A percentile compares a stretch with the other conserved stretches of the same genome.
Evolutionary conservation across 345 rosid species (phyloP).

Genomic region (Hypericum androsaemum): DNA sequence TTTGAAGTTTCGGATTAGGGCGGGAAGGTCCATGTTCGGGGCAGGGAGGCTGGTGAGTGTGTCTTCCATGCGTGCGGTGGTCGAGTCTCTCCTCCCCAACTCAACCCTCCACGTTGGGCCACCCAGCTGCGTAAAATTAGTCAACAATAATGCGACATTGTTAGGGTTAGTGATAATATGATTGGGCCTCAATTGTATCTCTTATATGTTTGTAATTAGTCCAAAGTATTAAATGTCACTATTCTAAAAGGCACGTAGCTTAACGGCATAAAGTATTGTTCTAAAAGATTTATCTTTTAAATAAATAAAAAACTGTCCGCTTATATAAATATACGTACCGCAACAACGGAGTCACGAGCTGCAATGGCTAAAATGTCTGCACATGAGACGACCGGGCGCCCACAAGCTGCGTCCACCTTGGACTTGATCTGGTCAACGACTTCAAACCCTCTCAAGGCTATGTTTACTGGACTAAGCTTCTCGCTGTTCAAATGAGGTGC

Average conservation of each 20-base stretch:
- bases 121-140: slow-evolving; percentile 17
- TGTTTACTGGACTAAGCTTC: slow-evolving; percentile 26
- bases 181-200: too few species aligned
- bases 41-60: slow-evolving; percentile 19
- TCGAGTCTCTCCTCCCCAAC: slow-evolving; percentile 40
- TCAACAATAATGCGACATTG: too few species aligned
- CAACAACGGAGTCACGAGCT: slow-evolving; percentile 31
- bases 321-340: slow-evolving; percentile 22
- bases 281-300: too few species aligned
- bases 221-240: not conserved
- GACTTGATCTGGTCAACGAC: slow-evolving; percentile 29
- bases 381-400: slow-evolving; percentile 35
- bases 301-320: too few species aligned
- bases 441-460: slow-evolving; percentile 28
- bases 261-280: too few species aligned
- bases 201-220: too few species aligned
- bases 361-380: slow-evolving; percentile 35
- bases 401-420: slow-evolving; percentile 22
- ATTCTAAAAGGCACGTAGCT: too few species aligned
- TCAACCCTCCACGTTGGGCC: slow-evolving; percentile 32
- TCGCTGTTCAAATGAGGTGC: slow-evolving; percentile 25
- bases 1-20: slow-evolving; percentile 20
- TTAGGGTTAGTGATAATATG: too few species aligned
- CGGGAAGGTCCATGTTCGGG: slow-evolving; percentile 22
- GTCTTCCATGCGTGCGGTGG: slow-evolving; percentile 23